Evolutionary conservation across 2,329 filamentous ascomycete species (phyloP), one percentile per base, ranked within the genome.

Genomic region (Zymoseptoria crescenta): DNA sequence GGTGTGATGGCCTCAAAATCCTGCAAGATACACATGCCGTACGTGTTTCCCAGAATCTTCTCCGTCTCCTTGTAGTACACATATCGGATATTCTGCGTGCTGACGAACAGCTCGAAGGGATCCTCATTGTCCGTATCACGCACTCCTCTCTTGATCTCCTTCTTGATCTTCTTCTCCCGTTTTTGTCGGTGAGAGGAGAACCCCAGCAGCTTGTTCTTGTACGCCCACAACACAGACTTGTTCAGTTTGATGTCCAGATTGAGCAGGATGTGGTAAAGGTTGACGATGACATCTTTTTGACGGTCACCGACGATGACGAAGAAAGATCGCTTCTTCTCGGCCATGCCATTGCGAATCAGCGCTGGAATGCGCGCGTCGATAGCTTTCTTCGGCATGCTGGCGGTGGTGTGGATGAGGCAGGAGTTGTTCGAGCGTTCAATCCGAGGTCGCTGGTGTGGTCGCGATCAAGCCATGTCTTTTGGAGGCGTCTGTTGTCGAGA

Each of bases 41-140:
- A 99, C 50, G 94, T 99, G 74, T 97, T 96, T 73, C 94, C 94
- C 58, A 97, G 77, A 71, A 99, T 96, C 81, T 96, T 97, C 71
- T 99, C 94, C 28, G 94, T 97, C 79, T 99, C 94, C 77, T 99
- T 99, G 81, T 99, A 99, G 81, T 96, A 99, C 59, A 94, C 91
- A 83, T 99, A 99, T 75, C 94, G 89, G 73, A 99, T 96, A 75
- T 96, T 91, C 78, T 97, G 89, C 59, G 96, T 86, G 59, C 91
- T 94, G 68, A 97, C 88, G 77, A 97, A 99, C 57, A 97, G 84
- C 77, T 99, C 94, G 79, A 99, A 99, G 0, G 94, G 89, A 73
- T 99, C 94, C 73, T 96, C 91, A 57, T 86, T 83, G 74, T 99
- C 96, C 63, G 89, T 85, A 75, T 99, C 94, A 71, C 95, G 85